Evolutionary conservation across 257 asterid species (phyloP), one percentile per base, ranked within the genome.

Genomic region (Primulina tabacum): DNA sequence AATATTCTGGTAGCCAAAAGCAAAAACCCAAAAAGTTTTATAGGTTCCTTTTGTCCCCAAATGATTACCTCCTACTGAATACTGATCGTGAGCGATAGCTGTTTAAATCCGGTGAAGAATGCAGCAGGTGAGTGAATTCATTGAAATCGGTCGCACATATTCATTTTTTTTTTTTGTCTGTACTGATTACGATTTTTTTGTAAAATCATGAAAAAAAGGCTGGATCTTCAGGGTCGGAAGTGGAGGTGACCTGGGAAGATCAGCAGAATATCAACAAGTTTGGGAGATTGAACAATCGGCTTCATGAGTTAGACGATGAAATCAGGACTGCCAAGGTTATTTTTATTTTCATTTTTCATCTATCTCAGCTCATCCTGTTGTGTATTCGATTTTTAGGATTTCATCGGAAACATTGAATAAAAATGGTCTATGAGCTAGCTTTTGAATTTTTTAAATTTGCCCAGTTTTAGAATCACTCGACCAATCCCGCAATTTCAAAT

Each of bases 181-280:
- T 38, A 9, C 14, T 38, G 47, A 38, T 14, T 38, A 1, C 11
- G 2, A 47, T 66, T 28, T 24, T 12, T 5, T 68, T 65, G 32
- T 37, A 64, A 32, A 60, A 64, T 50, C 17, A 66, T 29, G 68
- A 21, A 57, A 34, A 21, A 43, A 70, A 91, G 97, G 88, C 90
- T 30, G 92, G 92, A 73, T 63, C 88, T 29, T 85, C 92, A 56
- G 90, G 83, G 43, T 88, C 96, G 14, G 97, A 86, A 7, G 43
- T 80, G 32, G 96, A 89, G 77, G 97, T 94, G 74, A 94, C 96
- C 10, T 94, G 97, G 99, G 95, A 84, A 67, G 99, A 94, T 80
- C 99, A 94, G 80, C 97, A 87, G 85, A 94, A 90, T 57, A 94
- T 94, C 78, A 94, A 91, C 81, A 86, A 91, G 73, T 94, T 94